A percentile compares a stretch with the other conserved stretches of the same genome.
phyloP scores from a whole-genome alignment of 73 alveolate genomes.

The Effrenium voratum region DNA sequence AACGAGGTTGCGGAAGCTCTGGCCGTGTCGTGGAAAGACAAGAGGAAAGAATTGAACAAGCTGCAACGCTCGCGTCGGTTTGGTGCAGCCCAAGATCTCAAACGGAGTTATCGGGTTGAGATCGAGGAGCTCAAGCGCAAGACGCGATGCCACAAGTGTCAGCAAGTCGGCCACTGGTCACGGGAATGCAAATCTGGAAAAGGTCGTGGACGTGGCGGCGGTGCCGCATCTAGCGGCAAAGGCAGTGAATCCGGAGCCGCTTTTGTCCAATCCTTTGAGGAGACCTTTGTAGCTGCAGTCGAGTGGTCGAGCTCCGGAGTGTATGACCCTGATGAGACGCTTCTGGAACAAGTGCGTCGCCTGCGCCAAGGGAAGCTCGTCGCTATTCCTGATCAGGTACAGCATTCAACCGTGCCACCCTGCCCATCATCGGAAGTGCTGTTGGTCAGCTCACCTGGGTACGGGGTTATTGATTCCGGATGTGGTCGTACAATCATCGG shows the following conservation, averaged over 20 bases:
- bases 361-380: background rate
- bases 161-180: background rate
- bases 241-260: background rate
- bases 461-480: background rate
- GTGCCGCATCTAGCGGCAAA: background rate
- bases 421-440: background rate
- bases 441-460: background rate
- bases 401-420: background rate
- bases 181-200: background rate
- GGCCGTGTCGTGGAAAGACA: constrained; percentile 19
- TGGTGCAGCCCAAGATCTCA: background rate
- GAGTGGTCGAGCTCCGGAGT: background rate
- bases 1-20: constrained; percentile 18
- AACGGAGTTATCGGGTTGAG: background rate
- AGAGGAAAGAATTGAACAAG: background rate
- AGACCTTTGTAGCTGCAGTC: background rate
- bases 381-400: background rate
- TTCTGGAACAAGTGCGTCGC: no score
- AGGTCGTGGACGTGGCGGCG: background rate
- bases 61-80: background rate
- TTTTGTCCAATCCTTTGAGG: background rate
- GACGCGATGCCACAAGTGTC: background rate
- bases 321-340: background rate
- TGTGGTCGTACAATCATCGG: background rate
- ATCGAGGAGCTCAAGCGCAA: background rate